Evolutionary conservation across 495 filamentous ascomycete species (phyloP).

Genomic region (Hypoxylon crocopeplum): DNA sequence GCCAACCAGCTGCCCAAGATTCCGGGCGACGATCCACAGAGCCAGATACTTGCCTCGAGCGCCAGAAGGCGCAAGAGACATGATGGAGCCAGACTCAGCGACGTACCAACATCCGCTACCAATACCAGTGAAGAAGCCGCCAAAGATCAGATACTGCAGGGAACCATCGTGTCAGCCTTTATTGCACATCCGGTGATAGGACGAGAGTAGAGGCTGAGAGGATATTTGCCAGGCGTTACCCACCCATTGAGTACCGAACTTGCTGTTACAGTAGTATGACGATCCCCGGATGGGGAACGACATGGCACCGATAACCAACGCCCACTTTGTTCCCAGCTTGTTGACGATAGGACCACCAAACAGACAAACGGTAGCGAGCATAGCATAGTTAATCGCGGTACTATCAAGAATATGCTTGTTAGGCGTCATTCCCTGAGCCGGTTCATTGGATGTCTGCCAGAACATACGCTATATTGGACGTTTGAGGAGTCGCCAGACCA

Average conservation of each 20-base stretch:
- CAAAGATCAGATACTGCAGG: conserved; percentile 47
- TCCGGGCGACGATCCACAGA: conserved; percentile 57
- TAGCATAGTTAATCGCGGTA: conserved; percentile 31
- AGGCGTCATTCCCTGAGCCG: not conserved
- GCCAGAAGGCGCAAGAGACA: conserved; percentile 54
- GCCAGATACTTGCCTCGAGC: conserved; percentile 54
- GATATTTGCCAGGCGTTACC: too few species aligned
- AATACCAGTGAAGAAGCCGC: conserved; percentile 54
- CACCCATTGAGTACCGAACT: conserved; percentile 57
- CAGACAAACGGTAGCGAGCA: conserved; percentile 41
- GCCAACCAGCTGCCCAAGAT: conserved; percentile 57
- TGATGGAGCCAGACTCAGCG: conserved; percentile 56
- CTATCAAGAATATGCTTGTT: conserved; percentile 2
- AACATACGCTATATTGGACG: conserved; percentile 32
- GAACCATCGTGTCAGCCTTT: conserved; percentile 2
- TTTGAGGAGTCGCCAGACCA: conserved; percentile 32
- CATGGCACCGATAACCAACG: conserved; percentile 53
- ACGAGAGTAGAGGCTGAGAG: not conserved
- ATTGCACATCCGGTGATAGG: not conserved
- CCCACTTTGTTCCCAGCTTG: conserved; percentile 54
- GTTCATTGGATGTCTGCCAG: not conserved
- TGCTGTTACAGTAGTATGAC: conserved; percentile 57
- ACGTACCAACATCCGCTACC: conserved; percentile 57
- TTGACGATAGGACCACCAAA: conserved; percentile 53
- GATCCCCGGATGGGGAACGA: conserved; percentile 58